phyloP scores from a whole-genome alignment of 768 basidiomycete genomes.

The Russula compacta region DNA sequence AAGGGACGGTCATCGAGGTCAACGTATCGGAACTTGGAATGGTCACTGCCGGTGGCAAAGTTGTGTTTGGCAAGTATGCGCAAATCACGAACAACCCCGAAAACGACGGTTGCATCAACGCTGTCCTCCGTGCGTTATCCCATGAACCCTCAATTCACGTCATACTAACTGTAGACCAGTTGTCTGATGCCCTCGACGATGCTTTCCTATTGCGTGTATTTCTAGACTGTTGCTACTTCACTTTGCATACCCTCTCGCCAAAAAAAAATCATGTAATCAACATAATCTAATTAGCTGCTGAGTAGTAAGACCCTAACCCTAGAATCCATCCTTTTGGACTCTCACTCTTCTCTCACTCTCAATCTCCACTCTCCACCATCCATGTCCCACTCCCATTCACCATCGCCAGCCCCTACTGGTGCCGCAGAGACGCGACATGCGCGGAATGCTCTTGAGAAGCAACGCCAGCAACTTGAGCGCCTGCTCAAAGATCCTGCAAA shows the following conservation, averaged over 20 bases:
- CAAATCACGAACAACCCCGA: constrained; percentile 93
- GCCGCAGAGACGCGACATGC: constrained; percentile 34
- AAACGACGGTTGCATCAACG: constrained; percentile 94
- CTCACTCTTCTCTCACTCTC: too few relatives aligned
- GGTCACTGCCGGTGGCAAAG: constrained; percentile 95
- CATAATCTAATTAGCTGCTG: background rate
- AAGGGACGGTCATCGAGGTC: constrained; percentile 97
- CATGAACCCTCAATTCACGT: background rate
- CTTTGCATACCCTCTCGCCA: too few relatives aligned
- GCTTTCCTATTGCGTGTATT: background rate
- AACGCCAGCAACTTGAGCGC: constrained; percentile 66
- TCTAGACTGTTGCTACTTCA: background rate
- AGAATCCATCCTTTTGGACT: background rate
- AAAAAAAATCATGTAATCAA: background rate
- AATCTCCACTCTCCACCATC: background rate
- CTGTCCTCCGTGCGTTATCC: constrained; percentile 68
- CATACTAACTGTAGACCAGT: constrained; percentile 1
- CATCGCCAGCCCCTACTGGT: constrained; percentile 24
- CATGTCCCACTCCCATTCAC: constrained; percentile 26
- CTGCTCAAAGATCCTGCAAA: constrained; percentile 87
- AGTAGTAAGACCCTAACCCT: constrained; percentile 13
- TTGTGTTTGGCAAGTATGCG: constrained; percentile 88
- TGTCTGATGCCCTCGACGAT: background rate
- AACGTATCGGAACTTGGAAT: constrained; percentile 98
- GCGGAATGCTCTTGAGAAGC: constrained; percentile 41